These are phyloP conservation scores for Yamagishiella unicocca DNA, from an alignment of 139 green algal genomes.

Conservation along the genomic window DNA sequence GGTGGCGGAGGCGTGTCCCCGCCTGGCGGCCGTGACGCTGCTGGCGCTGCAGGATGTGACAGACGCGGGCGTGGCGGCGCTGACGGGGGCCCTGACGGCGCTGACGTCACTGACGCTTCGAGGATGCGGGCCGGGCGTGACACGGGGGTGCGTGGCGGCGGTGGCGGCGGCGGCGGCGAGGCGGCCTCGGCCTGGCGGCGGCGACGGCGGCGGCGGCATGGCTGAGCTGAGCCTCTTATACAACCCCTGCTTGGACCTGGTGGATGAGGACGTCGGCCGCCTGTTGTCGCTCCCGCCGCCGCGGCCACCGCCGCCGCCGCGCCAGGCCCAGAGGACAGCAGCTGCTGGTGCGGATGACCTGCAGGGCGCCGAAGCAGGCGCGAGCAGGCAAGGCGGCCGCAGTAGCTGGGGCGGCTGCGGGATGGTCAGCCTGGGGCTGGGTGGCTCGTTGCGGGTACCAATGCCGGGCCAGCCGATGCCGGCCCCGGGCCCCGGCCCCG, in stretches of 20 bases:
- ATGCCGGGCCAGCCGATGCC: neutral
- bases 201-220: neutral
- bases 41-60: conserved; percentile 53
- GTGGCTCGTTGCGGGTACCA: neutral
- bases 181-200: neutral
- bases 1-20: neutral
- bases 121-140: conserved; percentile 27
- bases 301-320: neutral
- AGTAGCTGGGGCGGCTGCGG: neutral
- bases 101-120: conserved; percentile 30
- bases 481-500: neutral
- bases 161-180: neutral
- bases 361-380: too few species aligned
- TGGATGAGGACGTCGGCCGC: conserved; percentile 3
- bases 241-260: conserved; percentile 32
- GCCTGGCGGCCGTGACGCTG: conserved; percentile 22
- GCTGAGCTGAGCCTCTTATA: conserved; percentile 35
- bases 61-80: conserved; percentile 46
- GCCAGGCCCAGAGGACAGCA: neutral
- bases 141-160: conserved; percentile 18
- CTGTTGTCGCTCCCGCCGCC: conserved; percentile 12
- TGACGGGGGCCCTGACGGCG: conserved; percentile 35
- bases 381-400: too few species aligned
- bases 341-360: too few species aligned
- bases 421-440: neutral